A percentile compares a stretch with the other conserved stretches of the same genome.
phyloP scores from a whole-genome alignment of 805 yeast genomes.

The Candida oleophila region DNA sequence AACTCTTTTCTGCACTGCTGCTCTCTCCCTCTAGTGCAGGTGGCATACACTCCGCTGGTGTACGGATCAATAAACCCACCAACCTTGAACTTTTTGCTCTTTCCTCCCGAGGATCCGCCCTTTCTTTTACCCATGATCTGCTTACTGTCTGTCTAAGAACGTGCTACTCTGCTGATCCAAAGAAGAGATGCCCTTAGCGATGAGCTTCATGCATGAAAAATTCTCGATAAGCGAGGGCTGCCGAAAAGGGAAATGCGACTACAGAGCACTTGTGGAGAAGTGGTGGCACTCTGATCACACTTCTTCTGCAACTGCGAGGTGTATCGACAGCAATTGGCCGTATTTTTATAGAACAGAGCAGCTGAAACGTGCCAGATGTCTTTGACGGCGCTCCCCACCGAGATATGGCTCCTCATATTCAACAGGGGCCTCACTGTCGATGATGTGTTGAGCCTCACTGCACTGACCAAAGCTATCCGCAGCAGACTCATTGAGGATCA shows the following conservation, averaged over 20 bases:
- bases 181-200: neutral
- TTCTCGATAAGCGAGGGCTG: neutral
- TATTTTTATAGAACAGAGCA: no score
- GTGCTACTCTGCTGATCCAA: neutral
- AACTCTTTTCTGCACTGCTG: slow-evolving; percentile 74
- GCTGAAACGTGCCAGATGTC: no score
- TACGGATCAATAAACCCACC: slow-evolving; percentile 72
- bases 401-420: slow-evolving; percentile 17
- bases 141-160: neutral
- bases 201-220: neutral
- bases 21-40: slow-evolving; percentile 83
- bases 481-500: slow-evolving; percentile 8
- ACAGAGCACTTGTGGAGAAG: neutral
- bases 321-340: no score
- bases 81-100: slow-evolving; percentile 43
- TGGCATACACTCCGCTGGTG: slow-evolving; percentile 83
- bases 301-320: no score
- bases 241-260: neutral
- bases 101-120: slow-evolving; percentile 17
- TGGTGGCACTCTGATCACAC: no score
- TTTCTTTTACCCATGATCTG: slow-evolving; percentile 29
- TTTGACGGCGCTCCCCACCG: slow-evolving; percentile 12
- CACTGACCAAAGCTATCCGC: slow-evolving; percentile 6
- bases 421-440: slow-evolving; percentile 8
- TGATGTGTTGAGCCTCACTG: slow-evolving; percentile 12